phyloP scores from a whole-genome alignment of 192 early-diverging fungal genomes.

The Backusella liffmaniae region DNA sequence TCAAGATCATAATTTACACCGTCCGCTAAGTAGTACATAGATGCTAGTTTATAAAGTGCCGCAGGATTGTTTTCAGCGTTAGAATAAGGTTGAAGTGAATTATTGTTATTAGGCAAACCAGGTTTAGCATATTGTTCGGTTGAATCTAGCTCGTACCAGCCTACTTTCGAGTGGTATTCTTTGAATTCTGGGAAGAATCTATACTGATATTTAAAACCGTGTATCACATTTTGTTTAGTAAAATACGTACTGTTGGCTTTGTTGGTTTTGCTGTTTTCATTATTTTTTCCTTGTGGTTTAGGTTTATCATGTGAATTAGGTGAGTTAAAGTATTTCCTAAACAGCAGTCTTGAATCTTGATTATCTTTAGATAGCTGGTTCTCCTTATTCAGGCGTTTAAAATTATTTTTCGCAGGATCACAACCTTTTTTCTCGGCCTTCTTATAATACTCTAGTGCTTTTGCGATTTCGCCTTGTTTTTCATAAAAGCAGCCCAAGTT shows the following conservation, averaged over 20 bases:
- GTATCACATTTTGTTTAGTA: not conserved
- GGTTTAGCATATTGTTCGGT: not conserved
- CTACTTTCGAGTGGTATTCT: not conserved
- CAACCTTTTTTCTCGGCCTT: not conserved
- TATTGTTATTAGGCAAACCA: not conserved
- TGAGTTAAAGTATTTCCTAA: not conserved
- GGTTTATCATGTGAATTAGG: not conserved
- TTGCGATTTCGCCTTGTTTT: not conserved
- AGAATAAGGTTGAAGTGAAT: not conserved
- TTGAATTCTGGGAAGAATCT: not conserved
- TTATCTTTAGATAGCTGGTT: too few relatives aligned
- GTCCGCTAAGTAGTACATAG: not conserved
- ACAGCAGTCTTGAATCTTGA: not conserved
- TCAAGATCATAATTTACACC: not conserved
- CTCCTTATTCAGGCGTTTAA: not conserved
- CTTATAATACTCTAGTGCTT: not conserved
- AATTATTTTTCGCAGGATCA: not conserved
- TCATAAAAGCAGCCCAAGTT: not conserved
- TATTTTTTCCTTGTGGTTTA: not conserved
- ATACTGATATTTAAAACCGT: not conserved
- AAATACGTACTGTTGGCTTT: not conserved
- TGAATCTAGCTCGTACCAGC: not conserved
- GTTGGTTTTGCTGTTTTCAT: not conserved
- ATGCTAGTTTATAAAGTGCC: not conserved
- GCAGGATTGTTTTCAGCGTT: not conserved